Evolutionary conservation across 1,284 basidiomycete species (phyloP), one percentile per base, ranked within the genome.

Genomic region (Sanguinoderma infundibulare): DNA sequence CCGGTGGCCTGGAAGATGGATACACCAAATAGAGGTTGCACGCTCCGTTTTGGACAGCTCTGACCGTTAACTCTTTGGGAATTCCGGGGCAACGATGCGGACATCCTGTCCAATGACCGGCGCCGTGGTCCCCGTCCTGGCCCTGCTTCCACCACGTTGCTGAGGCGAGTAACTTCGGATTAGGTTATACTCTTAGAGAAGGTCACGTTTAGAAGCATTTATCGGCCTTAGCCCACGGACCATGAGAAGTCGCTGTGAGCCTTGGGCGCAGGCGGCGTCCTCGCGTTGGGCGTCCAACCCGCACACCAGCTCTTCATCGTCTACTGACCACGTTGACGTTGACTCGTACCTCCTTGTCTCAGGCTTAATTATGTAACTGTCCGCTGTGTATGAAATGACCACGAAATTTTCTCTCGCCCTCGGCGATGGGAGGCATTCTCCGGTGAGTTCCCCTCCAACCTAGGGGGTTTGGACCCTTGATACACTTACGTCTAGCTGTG

Each of bases 201-300:
- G 47, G 42, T 55, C 36, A 26, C 57, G 5, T 26, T 24, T n/a
- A n/a, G n/a, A n/a, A n/a, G n/a, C n/a, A n/a, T n/a, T n/a, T n/a
- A n/a, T n/a, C n/a, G n/a, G n/a, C n/a, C n/a, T n/a, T n/a, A 36
- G 34, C 51, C 34, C 55, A 55, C 53, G 40, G 46, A 35, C 40
- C 56, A 55, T 53, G 62, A 54, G 62, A 58, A 60, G 30, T 17
- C 20, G 24, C 57, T 40, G 42, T 55, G 39, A 26, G 53, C 46
- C n/a, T n/a, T n/a, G 26, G 39, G 30, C 38, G 42, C 47, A 42
- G 42, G 22, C 22, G 36, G 40, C 30, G 36, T 59, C 42, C 42
- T 47, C 28, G 51, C 51, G 20, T 49, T 34, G 22, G 52, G 22
- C 49, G 39, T 32, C 56, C 49, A 34, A 35, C 20, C 46, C 46